Evolutionary conservation across 2,329 filamentous ascomycete species (phyloP).

Genomic region (Paraphaeosphaeria sporulosa): DNA sequence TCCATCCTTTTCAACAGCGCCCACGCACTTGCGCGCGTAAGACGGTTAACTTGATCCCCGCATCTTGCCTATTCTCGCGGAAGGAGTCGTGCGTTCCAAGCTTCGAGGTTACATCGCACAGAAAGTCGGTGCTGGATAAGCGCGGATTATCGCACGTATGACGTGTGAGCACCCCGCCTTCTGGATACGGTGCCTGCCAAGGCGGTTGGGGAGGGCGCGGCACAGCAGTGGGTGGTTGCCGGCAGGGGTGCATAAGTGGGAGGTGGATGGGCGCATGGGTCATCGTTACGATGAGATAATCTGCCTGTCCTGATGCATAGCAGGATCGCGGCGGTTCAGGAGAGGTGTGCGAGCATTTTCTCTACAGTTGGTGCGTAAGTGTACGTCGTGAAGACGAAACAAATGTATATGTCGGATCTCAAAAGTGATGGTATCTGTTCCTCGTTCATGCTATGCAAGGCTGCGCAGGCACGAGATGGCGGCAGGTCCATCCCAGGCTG

Average conservation of each 20-base stretch:
- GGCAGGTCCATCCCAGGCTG: too few species aligned
- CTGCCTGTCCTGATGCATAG: too few species aligned
- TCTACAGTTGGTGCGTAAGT: not conserved
- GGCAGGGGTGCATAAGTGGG: too few species aligned
- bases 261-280: too few species aligned
- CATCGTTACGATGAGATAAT: too few species aligned
- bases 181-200: constrained; percentile 27
- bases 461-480: not conserved
- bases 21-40: constrained; percentile 1
- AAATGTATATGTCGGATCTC: too few species aligned
- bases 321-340: too few species aligned
- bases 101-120: constrained; percentile 31
- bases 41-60: constrained; percentile 20
- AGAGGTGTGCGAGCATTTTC: not conserved
- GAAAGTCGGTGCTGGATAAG: constrained; percentile 9
- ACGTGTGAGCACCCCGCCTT: constrained; percentile 28
- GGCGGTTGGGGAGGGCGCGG: constrained; percentile 12
- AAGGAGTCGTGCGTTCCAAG: constrained; percentile 15
- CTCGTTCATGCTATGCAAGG: not conserved
- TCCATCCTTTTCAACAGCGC: not conserved
- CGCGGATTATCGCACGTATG: constrained; percentile 17
- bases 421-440: too few species aligned
- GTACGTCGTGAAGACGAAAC: too few species aligned
- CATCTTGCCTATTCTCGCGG: constrained; percentile 21
- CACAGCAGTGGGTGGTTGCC: not conserved